phyloP scores from a whole-genome alignment of 2,329 filamentous ascomycete genomes.

The Dryadomyces sulphureus region DNA sequence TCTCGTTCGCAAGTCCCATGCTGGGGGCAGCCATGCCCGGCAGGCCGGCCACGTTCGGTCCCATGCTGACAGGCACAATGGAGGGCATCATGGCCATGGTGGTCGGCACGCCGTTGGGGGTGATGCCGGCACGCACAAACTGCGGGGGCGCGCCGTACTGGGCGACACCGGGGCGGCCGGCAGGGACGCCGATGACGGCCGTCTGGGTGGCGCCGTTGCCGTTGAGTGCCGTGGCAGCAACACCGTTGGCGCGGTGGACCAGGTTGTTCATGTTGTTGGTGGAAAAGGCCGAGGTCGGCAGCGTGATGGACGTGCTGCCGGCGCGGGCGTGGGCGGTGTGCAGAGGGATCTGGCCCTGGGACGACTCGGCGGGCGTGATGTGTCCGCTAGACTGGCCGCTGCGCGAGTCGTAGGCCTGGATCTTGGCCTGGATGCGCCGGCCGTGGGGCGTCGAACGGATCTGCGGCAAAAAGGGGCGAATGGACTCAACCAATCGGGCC shows the following conservation, averaged over 20 bases:
- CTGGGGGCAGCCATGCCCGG: slow-evolving; percentile 9
- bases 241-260: slow-evolving; percentile 15
- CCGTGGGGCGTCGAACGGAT: slow-evolving; percentile 90
- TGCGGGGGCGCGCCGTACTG: slow-evolving; percentile 10
- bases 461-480: slow-evolving; percentile 68
- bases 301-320: slow-evolving; percentile 23
- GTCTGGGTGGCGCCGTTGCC: background rate
- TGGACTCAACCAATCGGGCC: slow-evolving; percentile 61
- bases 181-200: background rate
- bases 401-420: slow-evolving; percentile 42
- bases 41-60: slow-evolving; percentile 7
- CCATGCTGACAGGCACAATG: slow-evolving; percentile 7
- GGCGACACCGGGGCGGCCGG: slow-evolving; percentile 4
- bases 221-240: background rate
- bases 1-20: slow-evolving; percentile 11
- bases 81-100: slow-evolving; percentile 2
- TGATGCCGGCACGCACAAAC: slow-evolving; percentile 6
- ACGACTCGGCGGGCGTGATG: slow-evolving; percentile 35
- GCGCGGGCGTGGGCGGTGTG: slow-evolving; percentile 26
- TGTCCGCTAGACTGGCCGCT: slow-evolving; percentile 30
- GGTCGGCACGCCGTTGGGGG: slow-evolving; percentile 4
- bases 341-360: slow-evolving; percentile 37
- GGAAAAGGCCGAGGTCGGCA: slow-evolving; percentile 16
- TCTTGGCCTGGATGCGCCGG: slow-evolving; percentile 83
- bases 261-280: slow-evolving; percentile 17